Evolutionary conservation across 2,329 filamentous ascomycete species (phyloP).

Genomic region (Microdochium bolleyi): DNA sequence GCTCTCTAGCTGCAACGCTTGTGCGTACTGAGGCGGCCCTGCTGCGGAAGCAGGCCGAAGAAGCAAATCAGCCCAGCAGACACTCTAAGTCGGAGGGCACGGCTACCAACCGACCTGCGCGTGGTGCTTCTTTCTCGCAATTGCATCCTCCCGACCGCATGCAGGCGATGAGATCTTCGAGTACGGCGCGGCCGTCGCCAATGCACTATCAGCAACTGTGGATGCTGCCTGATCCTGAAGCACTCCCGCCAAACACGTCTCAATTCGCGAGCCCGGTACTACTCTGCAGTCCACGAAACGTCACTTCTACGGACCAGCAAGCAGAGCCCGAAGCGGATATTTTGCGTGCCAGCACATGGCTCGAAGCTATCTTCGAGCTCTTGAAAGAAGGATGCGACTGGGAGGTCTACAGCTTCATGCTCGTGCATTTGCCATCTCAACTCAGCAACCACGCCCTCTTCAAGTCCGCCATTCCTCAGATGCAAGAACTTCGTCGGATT

Average conservation of each 20-base stretch:
- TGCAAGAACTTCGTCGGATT: slow-evolving; percentile 66
- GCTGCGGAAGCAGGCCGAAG: slow-evolving; percentile 41
- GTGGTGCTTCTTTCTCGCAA: slow-evolving; percentile 46
- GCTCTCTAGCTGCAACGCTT: slow-evolving; percentile 63
- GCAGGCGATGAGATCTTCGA: slow-evolving; percentile 30
- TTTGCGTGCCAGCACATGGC: slow-evolving; percentile 59
- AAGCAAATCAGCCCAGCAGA: slow-evolving; percentile 36
- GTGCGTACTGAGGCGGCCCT: slow-evolving; percentile 53
- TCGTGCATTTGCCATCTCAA: slow-evolving; percentile 81
- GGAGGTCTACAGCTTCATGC: slow-evolving; percentile 86
- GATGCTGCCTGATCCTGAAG: slow-evolving; percentile 48
- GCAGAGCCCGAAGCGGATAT: slow-evolving; percentile 25
- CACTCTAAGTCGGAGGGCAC: slow-evolving; percentile 35
- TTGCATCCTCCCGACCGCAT: slow-evolving; percentile 33
- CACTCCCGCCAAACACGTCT: slow-evolving; percentile 40
- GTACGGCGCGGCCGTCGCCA: slow-evolving; percentile 23
- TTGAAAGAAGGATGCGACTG: slow-evolving; percentile 71
- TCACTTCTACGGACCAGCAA: slow-evolving; percentile 8
- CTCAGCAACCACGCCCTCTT: slow-evolving; percentile 87
- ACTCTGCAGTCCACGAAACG: slow-evolving; percentile 27
- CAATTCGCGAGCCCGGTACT: slow-evolving; percentile 41
- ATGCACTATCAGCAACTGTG: slow-evolving; percentile 44
- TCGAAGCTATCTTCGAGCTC: slow-evolving; percentile 70
- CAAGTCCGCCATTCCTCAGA: slow-evolving; percentile 60
- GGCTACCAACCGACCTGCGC: slow-evolving; percentile 30